These are phyloP conservation scores for Diaporthe capsici DNA, from an alignment of 2,329 filamentous ascomycete genomes.

Conservation along the genomic window DNA sequence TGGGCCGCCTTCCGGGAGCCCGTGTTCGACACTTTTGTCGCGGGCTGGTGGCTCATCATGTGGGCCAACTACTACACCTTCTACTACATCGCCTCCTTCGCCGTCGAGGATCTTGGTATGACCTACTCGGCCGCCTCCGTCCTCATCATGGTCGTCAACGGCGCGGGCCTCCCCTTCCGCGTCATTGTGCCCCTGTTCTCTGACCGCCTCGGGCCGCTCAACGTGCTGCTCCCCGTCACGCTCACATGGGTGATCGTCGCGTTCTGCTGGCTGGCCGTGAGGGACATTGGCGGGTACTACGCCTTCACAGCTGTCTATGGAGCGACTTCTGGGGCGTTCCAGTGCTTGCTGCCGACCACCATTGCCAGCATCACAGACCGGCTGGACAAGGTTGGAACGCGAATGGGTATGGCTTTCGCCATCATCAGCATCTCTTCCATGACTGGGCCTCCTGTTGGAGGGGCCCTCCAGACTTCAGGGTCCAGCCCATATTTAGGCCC, in stretches of 20 bases:
- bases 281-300: slow-evolving; percentile 48
- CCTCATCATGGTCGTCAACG: slow-evolving; percentile 55
- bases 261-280: slow-evolving; percentile 53
- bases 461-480: slow-evolving; percentile 48
- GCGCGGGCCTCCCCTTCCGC: slow-evolving; percentile 52
- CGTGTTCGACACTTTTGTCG: slow-evolving; percentile 52
- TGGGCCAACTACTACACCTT: slow-evolving; percentile 61
- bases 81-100: slow-evolving; percentile 56
- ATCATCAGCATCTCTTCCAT: slow-evolving; percentile 50
- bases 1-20: slow-evolving; percentile 53
- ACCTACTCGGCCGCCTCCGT: slow-evolving; percentile 52
- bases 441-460: slow-evolving; percentile 53
- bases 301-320: slow-evolving; percentile 52
- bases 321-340: slow-evolving; percentile 50
- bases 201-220: slow-evolving; percentile 52
- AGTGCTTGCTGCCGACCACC: slow-evolving; percentile 51
- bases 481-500: slow-evolving; percentile 46
- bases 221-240: slow-evolving; percentile 49
- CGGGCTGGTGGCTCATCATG: slow-evolving; percentile 54
- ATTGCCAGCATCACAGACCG: slow-evolving; percentile 51
- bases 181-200: slow-evolving; percentile 51
- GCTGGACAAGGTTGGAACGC: slow-evolving; percentile 51
- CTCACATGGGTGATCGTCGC: slow-evolving; percentile 49
- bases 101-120: slow-evolving; percentile 51
- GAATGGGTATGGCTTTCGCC: slow-evolving; percentile 53